Conservation (phyloP, 345 rosid genomes). For the Melastoma malabathricum region DNA sequence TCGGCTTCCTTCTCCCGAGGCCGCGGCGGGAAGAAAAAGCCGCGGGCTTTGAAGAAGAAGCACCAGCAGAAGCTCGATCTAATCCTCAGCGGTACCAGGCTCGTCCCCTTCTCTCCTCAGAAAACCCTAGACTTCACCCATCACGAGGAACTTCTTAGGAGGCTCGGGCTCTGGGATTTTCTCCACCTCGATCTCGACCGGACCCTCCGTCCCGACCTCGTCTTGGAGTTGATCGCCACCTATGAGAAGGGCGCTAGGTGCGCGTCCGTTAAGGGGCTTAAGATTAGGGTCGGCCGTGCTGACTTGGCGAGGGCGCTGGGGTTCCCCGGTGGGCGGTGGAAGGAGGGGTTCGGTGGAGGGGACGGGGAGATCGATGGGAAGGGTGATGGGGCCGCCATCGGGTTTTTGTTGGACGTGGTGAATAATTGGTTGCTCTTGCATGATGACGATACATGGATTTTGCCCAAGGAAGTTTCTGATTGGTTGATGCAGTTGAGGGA, state of each 20-base stretch:
- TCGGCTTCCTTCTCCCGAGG: constrained; percentile 16
- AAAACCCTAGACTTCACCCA: constrained; percentile 44
- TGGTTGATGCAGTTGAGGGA: constrained; percentile 31
- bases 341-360: constrained; percentile 11
- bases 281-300: constrained; percentile 48
- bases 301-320: constrained; percentile 74
- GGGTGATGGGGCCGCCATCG: constrained; percentile 36
- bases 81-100: constrained; percentile 32
- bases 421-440: constrained; percentile 56
- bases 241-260: constrained; percentile 21
- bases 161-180: constrained; percentile 78
- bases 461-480: constrained; percentile 46
- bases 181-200: constrained; percentile 51
- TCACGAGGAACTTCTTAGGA: constrained; percentile 45
- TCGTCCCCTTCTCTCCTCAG: constrained; percentile 45
- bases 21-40: constrained; percentile 32
- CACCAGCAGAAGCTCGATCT: constrained; percentile 33
- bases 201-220: constrained; percentile 33
- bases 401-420: constrained; percentile 43
- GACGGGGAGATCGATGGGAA: constrained; percentile 17
- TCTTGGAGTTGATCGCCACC: constrained; percentile 51
- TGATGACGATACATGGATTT: constrained; percentile 73
- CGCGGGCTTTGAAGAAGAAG: constrained; percentile 25
- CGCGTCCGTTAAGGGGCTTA: constrained; percentile 50
- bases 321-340: constrained; percentile 41